Conservation (phyloP, 1,284 basidiomycete species). For the Trichosporon coremiiforme region DNA sequence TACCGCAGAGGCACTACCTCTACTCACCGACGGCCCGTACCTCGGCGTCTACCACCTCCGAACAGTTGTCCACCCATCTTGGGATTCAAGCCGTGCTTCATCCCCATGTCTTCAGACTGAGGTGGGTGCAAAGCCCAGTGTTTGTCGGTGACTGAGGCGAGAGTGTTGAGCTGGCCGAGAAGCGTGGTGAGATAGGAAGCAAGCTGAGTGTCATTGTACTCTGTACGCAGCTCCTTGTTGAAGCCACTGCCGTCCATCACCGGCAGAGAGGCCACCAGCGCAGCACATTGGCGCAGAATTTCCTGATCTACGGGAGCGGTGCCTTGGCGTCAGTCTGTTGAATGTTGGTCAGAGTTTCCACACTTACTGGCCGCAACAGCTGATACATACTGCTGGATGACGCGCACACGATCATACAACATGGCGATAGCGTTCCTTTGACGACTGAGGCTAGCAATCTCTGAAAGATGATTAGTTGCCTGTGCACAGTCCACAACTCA, state of each 20-base stretch:
- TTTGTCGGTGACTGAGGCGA: slow-evolving; percentile 78
- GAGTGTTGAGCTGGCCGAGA: slow-evolving; percentile 79
- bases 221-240: slow-evolving; percentile 81
- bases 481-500: slow-evolving; percentile 36
- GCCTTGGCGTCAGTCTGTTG: slow-evolving; percentile 60
- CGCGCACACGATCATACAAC: slow-evolving; percentile 83
- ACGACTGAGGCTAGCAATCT: slow-evolving; percentile 83
- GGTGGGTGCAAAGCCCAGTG: slow-evolving; percentile 33
- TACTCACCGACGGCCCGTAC: not conserved
- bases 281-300: slow-evolving; percentile 78
- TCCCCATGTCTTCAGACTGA: slow-evolving; percentile 26
- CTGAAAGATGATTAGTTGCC: slow-evolving; percentile 58
- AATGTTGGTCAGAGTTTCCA: too few species aligned
- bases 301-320: slow-evolving; percentile 72
- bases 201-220: slow-evolving; percentile 92
- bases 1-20: not conserved
- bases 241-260: slow-evolving; percentile 78
- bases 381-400: slow-evolving; percentile 79
- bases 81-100: slow-evolving; percentile 10
- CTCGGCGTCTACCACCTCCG: not conserved
- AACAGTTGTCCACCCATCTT: not conserved
- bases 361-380: slow-evolving; percentile 71
- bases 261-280: slow-evolving; percentile 81
- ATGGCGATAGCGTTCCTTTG: slow-evolving; percentile 94
- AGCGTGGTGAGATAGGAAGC: slow-evolving; percentile 83